Percentiles rank a stretch among this genome's conserved stretches.
These are phyloP conservation scores for Trichoderma sp. DNA, from an alignment of 2,329 filamentous ascomycete genomes.

Conservation along the genomic window DNA sequence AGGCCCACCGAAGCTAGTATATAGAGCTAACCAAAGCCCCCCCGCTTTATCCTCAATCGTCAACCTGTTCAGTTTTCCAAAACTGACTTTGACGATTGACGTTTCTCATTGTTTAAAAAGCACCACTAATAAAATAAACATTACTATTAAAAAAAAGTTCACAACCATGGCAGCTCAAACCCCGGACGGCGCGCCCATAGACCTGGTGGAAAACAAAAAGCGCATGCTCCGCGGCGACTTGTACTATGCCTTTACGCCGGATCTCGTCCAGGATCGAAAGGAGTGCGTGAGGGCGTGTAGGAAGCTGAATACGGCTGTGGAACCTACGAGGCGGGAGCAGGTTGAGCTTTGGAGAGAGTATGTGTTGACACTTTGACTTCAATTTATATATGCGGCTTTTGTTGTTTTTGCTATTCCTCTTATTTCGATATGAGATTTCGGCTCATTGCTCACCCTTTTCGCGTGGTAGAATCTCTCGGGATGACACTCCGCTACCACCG, in stretches of 20 bases:
- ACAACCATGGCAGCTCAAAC: constrained; percentile 11
- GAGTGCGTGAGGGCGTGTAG: constrained; percentile 61
- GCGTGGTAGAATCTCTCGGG: constrained; percentile 33
- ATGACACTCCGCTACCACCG: constrained; percentile 64
- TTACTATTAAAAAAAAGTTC: too few species aligned
- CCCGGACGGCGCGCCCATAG: constrained; percentile 34
- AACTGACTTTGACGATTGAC: background rate
- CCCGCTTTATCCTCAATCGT: background rate
- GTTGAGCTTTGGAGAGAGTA: constrained; percentile 72
- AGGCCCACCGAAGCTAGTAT: background rate
- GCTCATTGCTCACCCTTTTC: too few species aligned
- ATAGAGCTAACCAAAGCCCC: background rate
- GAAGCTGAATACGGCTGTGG: constrained; percentile 63
- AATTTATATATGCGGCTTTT: background rate
- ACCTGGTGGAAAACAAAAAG: constrained; percentile 49
- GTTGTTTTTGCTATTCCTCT: too few species aligned
- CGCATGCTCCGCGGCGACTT: constrained; percentile 67
- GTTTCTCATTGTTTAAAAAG: too few species aligned
- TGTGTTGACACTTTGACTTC: constrained; percentile 34
- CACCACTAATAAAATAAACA: too few species aligned
- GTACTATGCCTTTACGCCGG: constrained; percentile 70
- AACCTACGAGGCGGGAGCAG: constrained; percentile 57
- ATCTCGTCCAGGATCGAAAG: constrained; percentile 61
- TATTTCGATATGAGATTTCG: too few species aligned
- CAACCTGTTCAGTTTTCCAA: background rate